Conservation (phyloP, 768 basidiomycete species). For the Hemileccinum impolitum region DNA sequence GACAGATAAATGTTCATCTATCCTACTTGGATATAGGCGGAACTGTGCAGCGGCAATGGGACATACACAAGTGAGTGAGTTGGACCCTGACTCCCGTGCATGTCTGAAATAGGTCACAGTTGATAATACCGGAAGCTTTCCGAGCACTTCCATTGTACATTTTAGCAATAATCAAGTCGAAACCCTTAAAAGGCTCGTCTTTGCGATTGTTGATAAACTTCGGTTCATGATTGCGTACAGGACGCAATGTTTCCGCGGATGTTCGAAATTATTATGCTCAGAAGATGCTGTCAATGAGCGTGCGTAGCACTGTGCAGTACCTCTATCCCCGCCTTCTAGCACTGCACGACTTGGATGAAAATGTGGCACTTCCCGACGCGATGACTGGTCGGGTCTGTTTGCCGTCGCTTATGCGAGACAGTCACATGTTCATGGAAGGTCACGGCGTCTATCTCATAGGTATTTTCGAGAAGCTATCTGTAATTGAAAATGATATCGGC, state of each 20-base stretch:
- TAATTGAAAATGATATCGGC: conserved; percentile 14
- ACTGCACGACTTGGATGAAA: conserved; percentile 76
- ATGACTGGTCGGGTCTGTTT: conserved; percentile 54
- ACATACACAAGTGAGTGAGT: conserved; percentile 64
- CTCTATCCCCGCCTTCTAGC: conserved; percentile 89
- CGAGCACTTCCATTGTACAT: conserved; percentile 79
- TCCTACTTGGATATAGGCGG: conserved; percentile 82
- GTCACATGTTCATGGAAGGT: conserved; percentile 84
- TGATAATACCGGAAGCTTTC: conserved; percentile 94
- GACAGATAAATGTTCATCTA: conserved; percentile 76
- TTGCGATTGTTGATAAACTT: background rate
- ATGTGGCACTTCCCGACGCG: conserved; percentile 64
- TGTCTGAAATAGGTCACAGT: conserved; percentile 40
- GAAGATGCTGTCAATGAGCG: conserved; percentile 65
- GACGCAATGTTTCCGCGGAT: conserved; percentile 86
- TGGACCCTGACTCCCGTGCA: background rate
- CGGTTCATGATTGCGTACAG: conserved; percentile 37
- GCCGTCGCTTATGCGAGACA: conserved; percentile 78
- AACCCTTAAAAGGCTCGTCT: conserved; percentile 82
- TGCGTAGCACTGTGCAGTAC: conserved; percentile 67
- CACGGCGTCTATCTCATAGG: conserved; percentile 93
- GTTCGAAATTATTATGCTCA: conserved; percentile 87
- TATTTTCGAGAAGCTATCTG: conserved; percentile 33
- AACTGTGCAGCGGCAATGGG: conserved; percentile 82
- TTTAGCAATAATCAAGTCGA: conserved; percentile 80